Percentiles rank a stretch among this genome's conserved stretches.
Conservation (phyloP, 768 basidiomycete genomes). For the Russula sp. region DNA sequence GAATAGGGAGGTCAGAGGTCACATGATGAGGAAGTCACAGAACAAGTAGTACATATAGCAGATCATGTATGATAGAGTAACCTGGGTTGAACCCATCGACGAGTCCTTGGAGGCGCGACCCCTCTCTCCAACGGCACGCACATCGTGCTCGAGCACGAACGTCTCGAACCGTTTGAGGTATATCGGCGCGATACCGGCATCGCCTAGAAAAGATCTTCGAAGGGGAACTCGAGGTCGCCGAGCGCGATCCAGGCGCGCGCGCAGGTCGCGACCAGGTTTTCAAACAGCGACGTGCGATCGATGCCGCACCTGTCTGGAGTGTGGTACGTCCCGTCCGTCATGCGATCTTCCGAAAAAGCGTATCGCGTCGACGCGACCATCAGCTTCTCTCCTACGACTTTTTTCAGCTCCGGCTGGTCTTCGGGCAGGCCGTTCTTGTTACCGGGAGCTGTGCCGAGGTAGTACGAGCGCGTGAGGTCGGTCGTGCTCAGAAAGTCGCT, state of each 20-base stretch:
- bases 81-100: too few relatives aligned
- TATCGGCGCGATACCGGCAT: constrained; percentile 76
- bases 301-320: constrained; percentile 85
- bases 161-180: constrained; percentile 78
- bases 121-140: too few relatives aligned
- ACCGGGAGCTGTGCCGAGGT: constrained; percentile 70
- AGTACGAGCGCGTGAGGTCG: constrained; percentile 77
- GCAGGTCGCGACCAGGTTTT: constrained; percentile 74
- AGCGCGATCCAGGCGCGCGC: constrained; percentile 77
- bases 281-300: constrained; percentile 85
- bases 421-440: constrained; percentile 84
- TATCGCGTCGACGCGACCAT: constrained; percentile 86
- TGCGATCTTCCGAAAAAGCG: constrained; percentile 91
- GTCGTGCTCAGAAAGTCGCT: constrained; percentile 92
- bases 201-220: constrained; percentile 90
- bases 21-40: too few relatives aligned
- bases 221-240: constrained; percentile 78
- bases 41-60: too few relatives aligned
- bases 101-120: too few relatives aligned
- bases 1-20: too few relatives aligned
- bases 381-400: constrained; percentile 68
- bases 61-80: too few relatives aligned
- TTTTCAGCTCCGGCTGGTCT: constrained; percentile 48
- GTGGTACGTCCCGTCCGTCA: constrained; percentile 82
- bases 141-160: constrained; percentile 68